Conservation (phyloP, 768 basidiomycete genomes). For the Mycena alexandri region DNA sequence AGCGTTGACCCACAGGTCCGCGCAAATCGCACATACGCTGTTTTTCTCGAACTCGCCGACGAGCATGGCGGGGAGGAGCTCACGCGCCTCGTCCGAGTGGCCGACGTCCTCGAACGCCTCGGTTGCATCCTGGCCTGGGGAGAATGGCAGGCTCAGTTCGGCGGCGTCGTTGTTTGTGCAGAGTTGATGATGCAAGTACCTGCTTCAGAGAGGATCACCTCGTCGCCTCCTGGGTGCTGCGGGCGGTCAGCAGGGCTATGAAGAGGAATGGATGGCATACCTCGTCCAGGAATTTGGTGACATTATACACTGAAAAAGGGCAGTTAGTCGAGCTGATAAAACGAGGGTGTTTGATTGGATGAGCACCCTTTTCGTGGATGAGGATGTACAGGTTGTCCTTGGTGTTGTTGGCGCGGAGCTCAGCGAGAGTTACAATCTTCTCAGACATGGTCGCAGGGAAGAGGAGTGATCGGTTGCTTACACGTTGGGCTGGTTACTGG, state of each 20-base stretch:
- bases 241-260: neutral
- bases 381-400: conserved; percentile 87
- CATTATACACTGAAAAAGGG: conserved; percentile 83
- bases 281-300: conserved; percentile 95
- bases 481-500: conserved; percentile 3
- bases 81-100: conserved; percentile 97
- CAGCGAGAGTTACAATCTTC: conserved; percentile 75
- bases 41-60: conserved; percentile 86
- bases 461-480: too few species aligned
- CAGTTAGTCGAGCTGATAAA: conserved; percentile 47
- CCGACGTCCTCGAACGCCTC: conserved; percentile 99
- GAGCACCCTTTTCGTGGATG: conserved; percentile 84
- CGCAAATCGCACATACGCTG: conserved; percentile 58
- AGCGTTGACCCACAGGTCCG: conserved; percentile 8
- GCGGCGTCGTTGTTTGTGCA: neutral
- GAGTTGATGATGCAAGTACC: conserved; percentile 62
- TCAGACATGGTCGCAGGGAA: conserved; percentile 48
- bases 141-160: conserved; percentile 18
- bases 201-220: conserved; percentile 94
- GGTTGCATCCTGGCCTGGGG: conserved; percentile 92
- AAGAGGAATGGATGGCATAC: conserved; percentile 52
- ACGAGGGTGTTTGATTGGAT: conserved; percentile 50
- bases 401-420: conserved; percentile 81
- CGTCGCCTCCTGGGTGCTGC: conserved; percentile 98
- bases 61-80: conserved; percentile 80